These are phyloP conservation scores for Xerocomellus intermedius DNA, from an alignment of 768 basidiomycete genomes.

Conservation along the genomic window DNA sequence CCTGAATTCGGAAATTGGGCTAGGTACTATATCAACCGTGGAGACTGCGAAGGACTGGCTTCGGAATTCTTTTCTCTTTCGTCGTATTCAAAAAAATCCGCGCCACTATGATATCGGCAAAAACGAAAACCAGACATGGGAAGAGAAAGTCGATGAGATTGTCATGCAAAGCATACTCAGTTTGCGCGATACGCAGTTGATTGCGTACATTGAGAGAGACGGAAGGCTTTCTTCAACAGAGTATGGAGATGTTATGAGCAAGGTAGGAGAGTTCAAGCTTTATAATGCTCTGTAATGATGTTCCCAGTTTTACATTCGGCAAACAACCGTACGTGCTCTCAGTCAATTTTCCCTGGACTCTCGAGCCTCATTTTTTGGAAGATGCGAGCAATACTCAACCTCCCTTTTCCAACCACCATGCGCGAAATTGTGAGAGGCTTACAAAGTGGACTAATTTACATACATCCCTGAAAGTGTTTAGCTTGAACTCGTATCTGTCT, in stretches of 20 bases:
- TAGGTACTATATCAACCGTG: slow-evolving; percentile 75
- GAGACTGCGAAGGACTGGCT: slow-evolving; percentile 81
- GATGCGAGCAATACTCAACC: slow-evolving; percentile 66
- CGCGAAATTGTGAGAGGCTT: slow-evolving; percentile 61
- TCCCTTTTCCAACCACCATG: slow-evolving; percentile 53
- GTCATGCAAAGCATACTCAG: slow-evolving; percentile 63
- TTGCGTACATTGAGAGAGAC: slow-evolving; percentile 44
- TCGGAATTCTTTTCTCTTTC: slow-evolving; percentile 79
- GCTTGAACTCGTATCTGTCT: slow-evolving; percentile 62
- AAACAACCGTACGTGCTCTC: slow-evolving; percentile 52
- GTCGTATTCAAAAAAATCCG: slow-evolving; percentile 84
- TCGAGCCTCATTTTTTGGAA: slow-evolving; percentile 25
- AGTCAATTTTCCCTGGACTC: background rate
- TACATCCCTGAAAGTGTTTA: slow-evolving; percentile 27
- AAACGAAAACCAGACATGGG: slow-evolving; percentile 57
- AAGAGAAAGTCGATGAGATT: slow-evolving; percentile 68
- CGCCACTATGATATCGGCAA: slow-evolving; percentile 67
- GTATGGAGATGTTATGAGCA: slow-evolving; percentile 86
- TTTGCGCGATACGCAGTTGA: slow-evolving; percentile 60
- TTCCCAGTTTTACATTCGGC: slow-evolving; percentile 69
- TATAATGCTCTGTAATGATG: slow-evolving; percentile 1
- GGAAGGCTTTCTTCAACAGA: slow-evolving; percentile 60
- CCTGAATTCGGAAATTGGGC: slow-evolving; percentile 89
- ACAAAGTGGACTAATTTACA: background rate
- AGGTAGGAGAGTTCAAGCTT: slow-evolving; percentile 42